Percentiles rank a stretch among this genome's conserved stretches.
Conservation (phyloP, 1,284 basidiomycete species). For the Mrakiaceae sp. region DNA sequence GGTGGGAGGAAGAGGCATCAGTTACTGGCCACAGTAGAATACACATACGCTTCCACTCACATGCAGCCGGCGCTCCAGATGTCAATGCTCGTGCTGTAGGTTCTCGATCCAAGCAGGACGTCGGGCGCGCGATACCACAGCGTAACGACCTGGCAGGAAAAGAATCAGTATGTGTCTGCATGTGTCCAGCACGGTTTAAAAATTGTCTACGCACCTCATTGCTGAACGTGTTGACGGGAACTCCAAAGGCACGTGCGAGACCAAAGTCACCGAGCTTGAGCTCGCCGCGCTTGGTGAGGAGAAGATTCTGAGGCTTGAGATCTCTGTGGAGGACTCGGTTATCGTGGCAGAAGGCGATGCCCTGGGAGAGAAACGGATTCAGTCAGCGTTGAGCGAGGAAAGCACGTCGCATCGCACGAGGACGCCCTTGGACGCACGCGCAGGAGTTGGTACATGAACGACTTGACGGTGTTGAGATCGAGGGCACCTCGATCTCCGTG, state of each 20-base stretch:
- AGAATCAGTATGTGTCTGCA: not conserved
- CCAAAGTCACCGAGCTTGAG: conserved; percentile 96
- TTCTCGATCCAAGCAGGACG: conserved; percentile 89
- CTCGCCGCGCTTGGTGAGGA: conserved; percentile 95
- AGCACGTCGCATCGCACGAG: not conserved
- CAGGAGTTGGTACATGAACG: conserved; percentile 85
- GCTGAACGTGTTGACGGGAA: conserved; percentile 90
- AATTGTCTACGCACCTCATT: conserved; percentile 56
- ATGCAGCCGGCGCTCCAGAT: conserved; percentile 99
- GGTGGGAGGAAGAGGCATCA: no score
- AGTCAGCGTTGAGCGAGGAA: not conserved
- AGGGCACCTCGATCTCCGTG: conserved; percentile 92
- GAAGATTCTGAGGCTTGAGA: conserved; percentile 92
- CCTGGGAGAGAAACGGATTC: conserved; percentile 38
- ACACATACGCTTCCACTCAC: conserved; percentile 1
- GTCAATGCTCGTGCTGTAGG: conserved; percentile 97
- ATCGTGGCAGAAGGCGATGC: conserved; percentile 97
- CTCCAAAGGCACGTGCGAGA: conserved; percentile 86
- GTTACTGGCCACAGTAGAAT: not conserved
- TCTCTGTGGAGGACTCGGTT: conserved; percentile 96
- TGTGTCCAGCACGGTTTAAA: no score
- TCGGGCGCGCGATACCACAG: conserved; percentile 99
- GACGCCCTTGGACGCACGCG: not conserved
- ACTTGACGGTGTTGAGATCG: conserved; percentile 83
- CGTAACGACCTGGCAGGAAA: conserved; percentile 66